phyloP scores from a whole-genome alignment of 495 filamentous ascomycete genomes.

The Hypomontagnella submonticulosa region DNA sequence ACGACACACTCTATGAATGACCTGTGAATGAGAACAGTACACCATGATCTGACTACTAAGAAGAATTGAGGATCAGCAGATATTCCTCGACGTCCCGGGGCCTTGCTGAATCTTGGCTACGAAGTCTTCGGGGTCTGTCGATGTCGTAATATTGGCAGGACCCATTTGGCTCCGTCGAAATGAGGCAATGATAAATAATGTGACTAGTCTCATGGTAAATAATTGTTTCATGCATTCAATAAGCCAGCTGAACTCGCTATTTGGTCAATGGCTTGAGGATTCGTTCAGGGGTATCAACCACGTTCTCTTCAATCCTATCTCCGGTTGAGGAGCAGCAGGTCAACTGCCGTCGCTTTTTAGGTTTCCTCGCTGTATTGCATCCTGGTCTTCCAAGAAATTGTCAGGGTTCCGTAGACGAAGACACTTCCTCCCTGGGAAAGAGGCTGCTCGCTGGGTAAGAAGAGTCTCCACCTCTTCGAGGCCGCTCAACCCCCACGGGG shows the following conservation, averaged over 20 bases:
- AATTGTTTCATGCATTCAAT: constrained; percentile 32
- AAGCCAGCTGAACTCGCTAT: constrained; percentile 9
- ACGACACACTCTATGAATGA: too few species aligned
- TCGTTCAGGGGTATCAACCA: constrained; percentile 24
- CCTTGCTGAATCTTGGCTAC: constrained; percentile 5
- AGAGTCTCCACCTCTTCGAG: constrained; percentile 29
- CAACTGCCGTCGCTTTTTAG: constrained; percentile 8
- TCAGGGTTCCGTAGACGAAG: constrained; percentile 7
- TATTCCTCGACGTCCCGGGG: background rate
- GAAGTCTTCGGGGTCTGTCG: constrained; percentile 1
- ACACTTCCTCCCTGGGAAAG: constrained; percentile 2
- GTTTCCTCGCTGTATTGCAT: constrained; percentile 2
- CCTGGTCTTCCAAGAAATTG: background rate
- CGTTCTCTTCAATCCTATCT: constrained; percentile 18
- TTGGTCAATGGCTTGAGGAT: constrained; percentile 14
- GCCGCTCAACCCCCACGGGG: constrained; percentile 31
- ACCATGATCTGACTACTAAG: background rate
- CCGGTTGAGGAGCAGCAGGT: constrained; percentile 17
- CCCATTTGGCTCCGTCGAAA: constrained; percentile 13
- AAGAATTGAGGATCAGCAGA: background rate
- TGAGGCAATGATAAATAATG: constrained; percentile 14
- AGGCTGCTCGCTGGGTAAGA: constrained; percentile 9
- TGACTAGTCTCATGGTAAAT: constrained; percentile 17
- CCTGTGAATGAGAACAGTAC: too few species aligned
- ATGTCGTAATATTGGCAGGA: constrained; percentile 5